Conservation (phyloP, 805 yeast genomes). For the Yarrowia divulgata region DNA sequence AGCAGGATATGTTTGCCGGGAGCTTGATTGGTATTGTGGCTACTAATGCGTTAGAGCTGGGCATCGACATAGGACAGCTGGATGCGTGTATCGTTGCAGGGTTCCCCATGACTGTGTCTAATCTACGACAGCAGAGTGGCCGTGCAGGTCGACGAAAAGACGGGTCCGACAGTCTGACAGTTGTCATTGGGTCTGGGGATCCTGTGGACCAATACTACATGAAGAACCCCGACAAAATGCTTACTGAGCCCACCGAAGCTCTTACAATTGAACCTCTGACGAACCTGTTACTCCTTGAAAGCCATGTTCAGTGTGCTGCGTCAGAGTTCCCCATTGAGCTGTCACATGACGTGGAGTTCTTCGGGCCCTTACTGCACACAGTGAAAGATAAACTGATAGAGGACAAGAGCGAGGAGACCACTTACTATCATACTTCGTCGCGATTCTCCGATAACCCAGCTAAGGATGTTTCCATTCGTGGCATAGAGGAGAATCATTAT, state of each 20-base stretch:
- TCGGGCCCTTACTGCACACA: conserved; percentile 50
- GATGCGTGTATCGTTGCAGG: conserved; percentile 95
- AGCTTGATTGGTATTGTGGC: conserved; percentile 85
- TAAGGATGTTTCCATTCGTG: conserved; percentile 74
- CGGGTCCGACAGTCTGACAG: conserved; percentile 76
- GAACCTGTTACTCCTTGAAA: conserved; percentile 69
- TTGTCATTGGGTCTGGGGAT: conserved; percentile 77
- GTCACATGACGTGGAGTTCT: conserved; percentile 63
- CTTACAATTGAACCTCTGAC: conserved; percentile 68
- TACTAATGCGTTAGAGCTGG: conserved; percentile 93
- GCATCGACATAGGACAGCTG: conserved; percentile 91
- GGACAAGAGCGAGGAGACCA: conserved; percentile 9
- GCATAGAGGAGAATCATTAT: conserved; percentile 78
- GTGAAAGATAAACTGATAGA: conserved; percentile 44
- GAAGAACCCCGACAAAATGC: conserved; percentile 66
- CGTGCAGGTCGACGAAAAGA: conserved; percentile 87
- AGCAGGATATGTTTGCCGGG: conserved; percentile 88
- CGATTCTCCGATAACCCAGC: conserved; percentile 47
- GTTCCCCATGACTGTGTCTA: conserved; percentile 85
- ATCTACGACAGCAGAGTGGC: conserved; percentile 95
- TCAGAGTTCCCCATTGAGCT: conserved; percentile 74
- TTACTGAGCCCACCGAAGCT: conserved; percentile 59
- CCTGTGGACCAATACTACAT: conserved; percentile 89
- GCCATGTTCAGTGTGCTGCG: conserved; percentile 95
- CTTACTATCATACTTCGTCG: conserved; percentile 9